These are phyloP conservation scores for Sechiopsis laciniata DNA, from an alignment of 306 rosid species.

Conservation along the genomic window DNA sequence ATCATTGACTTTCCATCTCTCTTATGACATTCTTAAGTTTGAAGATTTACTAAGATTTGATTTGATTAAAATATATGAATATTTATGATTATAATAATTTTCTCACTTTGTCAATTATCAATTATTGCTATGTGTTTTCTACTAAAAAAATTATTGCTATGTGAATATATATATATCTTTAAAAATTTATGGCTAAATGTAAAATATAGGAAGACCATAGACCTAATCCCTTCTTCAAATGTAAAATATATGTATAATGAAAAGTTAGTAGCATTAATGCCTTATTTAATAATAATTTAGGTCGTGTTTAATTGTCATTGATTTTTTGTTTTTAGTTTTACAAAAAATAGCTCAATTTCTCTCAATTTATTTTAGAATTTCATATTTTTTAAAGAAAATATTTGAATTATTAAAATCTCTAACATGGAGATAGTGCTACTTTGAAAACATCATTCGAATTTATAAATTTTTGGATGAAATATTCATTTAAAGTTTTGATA, in stretches of 20 bases:
- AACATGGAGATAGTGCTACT: too few species aligned
- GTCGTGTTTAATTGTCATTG: too few species aligned
- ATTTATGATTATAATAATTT: not conserved
- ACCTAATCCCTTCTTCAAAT: slow-evolving; percentile 3
- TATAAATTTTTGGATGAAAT: too few species aligned
- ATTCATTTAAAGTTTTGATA: too few species aligned
- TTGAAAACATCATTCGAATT: not conserved
- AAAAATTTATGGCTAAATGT: not conserved
- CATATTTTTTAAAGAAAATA: too few species aligned
- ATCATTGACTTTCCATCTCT: slow-evolving; percentile 31
- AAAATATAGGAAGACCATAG: not conserved
- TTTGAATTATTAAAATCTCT: too few species aligned
- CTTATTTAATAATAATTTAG: too few species aligned
- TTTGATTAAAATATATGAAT: slow-evolving; percentile 18
- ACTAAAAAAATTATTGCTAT: not conserved
- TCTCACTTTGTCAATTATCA: not conserved
- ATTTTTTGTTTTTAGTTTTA: too few species aligned
- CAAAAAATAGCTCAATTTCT: too few species aligned
- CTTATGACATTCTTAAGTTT: slow-evolving; percentile 26
- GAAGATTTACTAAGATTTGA: slow-evolving; percentile 32
- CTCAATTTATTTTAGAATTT: not conserved
- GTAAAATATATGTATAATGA: not conserved
- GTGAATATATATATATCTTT: not conserved
- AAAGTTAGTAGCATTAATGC: not conserved
- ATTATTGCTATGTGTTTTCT: not conserved